Evolutionary conservation across 768 basidiomycete genomes (phyloP), one percentile per base, ranked within the genome.

Genomic region (Suillus sp.): DNA sequence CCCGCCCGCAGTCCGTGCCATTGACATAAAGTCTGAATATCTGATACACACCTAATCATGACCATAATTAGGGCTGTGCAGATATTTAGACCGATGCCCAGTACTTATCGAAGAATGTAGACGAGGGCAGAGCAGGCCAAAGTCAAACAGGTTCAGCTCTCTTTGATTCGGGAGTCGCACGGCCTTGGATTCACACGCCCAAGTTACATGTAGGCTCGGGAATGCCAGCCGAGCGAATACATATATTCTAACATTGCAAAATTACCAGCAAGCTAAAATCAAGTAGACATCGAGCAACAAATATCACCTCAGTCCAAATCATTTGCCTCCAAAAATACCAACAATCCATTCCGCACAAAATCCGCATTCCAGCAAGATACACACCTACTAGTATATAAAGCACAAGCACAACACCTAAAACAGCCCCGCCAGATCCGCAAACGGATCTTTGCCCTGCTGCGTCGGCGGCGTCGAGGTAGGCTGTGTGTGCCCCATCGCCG

Each of bases 401-500:
- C 27, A 47, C 48, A 20, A 18, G 22, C 37, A 59, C 32, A 48
- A 64, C 20, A 47, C 37, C 71, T 71, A 94, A 73, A 94, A 93
- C 61, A 94, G 75, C 22, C 88, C 88, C 2, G 83, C 91, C 40
- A 94, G 79, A 76, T 94, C 92, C 7, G 91, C 91, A 69, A 94
- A 94, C 47, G 93, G 92, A 74, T 94, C 92, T 72, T 91, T 94
- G 62, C 77, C 80, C 65, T 84, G 81, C 50, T 73, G 56, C 11
- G 56, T 57, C 27, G 38, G 56, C 68, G 66, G 77, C 53, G 63
- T 59, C 35, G 73, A 58, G 5, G 68, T 58, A 7, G 73, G 68
- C 51, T 66, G 75, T 32, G 65, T 70, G 56, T 70, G 71, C 37
- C 67, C 68, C n/a, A 45, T 42, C 2, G 65, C 22, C 4, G 65